These are phyloP conservation scores for Tuber magnatum DNA, from an alignment of 495 filamentous ascomycete genomes.

Conservation along the genomic window DNA sequence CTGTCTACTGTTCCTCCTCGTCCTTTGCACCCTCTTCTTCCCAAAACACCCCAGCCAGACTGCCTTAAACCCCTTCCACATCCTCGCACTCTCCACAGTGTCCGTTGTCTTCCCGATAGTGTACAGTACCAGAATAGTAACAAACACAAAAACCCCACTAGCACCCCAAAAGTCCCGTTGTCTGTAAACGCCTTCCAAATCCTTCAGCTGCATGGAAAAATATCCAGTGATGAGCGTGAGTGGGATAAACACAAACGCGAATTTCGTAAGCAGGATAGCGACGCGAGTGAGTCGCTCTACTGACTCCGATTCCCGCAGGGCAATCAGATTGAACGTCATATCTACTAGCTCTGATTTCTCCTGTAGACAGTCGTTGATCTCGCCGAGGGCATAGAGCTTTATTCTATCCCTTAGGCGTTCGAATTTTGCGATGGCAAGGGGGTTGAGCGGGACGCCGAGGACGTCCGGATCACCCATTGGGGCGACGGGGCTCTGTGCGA, in stretches of 20 bases:
- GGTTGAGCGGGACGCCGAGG: slow-evolving; percentile 55
- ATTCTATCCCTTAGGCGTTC: slow-evolving; percentile 69
- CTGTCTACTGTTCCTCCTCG: background rate
- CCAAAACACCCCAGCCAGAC: slow-evolving; percentile 29
- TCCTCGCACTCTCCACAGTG: slow-evolving; percentile 29
- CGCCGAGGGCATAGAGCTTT: slow-evolving; percentile 68
- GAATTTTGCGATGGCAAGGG: slow-evolving; percentile 64
- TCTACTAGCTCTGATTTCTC: slow-evolving; percentile 73
- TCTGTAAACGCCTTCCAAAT: slow-evolving; percentile 54
- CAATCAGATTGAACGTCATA: slow-evolving; percentile 72
- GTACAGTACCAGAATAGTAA: slow-evolving; percentile 56
- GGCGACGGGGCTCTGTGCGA: background rate
- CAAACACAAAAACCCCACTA: slow-evolving; percentile 60
- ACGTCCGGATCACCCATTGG: slow-evolving; percentile 35
- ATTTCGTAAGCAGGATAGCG: slow-evolving; percentile 74
- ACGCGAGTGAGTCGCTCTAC: slow-evolving; percentile 72
- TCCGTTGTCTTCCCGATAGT: slow-evolving; percentile 42
- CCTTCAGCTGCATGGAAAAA: slow-evolving; percentile 64
- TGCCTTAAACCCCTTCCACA: slow-evolving; percentile 31
- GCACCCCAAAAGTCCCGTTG: slow-evolving; percentile 62
- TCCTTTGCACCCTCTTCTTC: slow-evolving; percentile 18
- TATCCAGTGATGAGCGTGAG: slow-evolving; percentile 79
- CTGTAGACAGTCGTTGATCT: slow-evolving; percentile 68
- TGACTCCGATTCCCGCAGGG: slow-evolving; percentile 71
- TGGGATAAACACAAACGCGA: slow-evolving; percentile 76